Conservation (phyloP, 495 filamentous ascomycete species). For the Poronia punctata region DNA sequence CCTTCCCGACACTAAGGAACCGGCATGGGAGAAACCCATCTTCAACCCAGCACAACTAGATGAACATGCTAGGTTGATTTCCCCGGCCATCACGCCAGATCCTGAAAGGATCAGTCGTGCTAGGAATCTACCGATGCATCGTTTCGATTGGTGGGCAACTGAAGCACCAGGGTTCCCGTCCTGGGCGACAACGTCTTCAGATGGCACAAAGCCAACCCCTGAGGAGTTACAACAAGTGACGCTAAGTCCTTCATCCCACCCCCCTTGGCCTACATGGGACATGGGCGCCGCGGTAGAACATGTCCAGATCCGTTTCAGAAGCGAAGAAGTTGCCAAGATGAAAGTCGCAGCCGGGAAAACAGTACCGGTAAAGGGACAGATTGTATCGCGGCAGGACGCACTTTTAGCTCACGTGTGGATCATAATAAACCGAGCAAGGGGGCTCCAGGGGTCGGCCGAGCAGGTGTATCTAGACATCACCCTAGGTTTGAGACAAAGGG, state of each 20-base stretch:
- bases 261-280: constrained; percentile 34
- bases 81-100: constrained; percentile 16
- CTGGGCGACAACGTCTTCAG: constrained; percentile 19
- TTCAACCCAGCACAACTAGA: constrained; percentile 31
- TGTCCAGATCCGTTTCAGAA: constrained; percentile 28
- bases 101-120: constrained; percentile 16
- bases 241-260: constrained; percentile 20
- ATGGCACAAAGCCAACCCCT: constrained; percentile 12
- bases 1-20: neutral
- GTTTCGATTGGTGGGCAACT: constrained; percentile 29
- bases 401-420: constrained; percentile 35
- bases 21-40: neutral
- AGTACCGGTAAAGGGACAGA: constrained; percentile 16
- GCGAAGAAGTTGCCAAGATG: constrained; percentile 13
- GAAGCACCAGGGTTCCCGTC: constrained; percentile 18
- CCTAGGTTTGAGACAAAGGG: constrained; percentile 25
- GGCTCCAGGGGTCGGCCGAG: constrained; percentile 13
- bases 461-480: constrained; percentile 28
- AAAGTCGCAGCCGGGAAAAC: constrained; percentile 18
- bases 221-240: constrained; percentile 11
- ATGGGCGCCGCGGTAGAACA: constrained; percentile 18
- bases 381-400: constrained; percentile 30
- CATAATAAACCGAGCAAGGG: constrained; percentile 28
- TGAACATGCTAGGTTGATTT: constrained; percentile 19
- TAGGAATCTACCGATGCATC: constrained; percentile 27